Evolutionary conservation across 495 filamentous ascomycete species (phyloP), one percentile per base, ranked within the genome.

Genomic region (Penicillium subrubescens): DNA sequence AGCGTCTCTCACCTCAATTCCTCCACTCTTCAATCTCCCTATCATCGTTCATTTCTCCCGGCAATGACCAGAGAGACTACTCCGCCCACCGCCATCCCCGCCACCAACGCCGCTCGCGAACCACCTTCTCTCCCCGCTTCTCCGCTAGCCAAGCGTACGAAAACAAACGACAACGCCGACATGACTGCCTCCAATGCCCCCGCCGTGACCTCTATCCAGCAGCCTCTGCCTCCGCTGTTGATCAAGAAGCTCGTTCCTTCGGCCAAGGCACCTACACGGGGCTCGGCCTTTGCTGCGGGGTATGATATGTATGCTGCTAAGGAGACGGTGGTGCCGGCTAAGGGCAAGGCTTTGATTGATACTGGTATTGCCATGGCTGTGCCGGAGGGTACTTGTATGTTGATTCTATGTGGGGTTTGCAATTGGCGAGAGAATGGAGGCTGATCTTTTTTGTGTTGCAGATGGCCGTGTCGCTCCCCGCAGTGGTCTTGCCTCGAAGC

Each of bases 391-490:
- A 96, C 92, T 14, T 97, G 92, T 96, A 83, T 37, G 88, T 82
- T 61, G 31, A 23, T 1, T 11, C 2, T 8, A 4, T 34, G 25
- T 52, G 59, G 39, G 57, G 4, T 17, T 3, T 46, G 50, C 4
- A 31, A 43, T n/a, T 41, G 48, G 2, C 12, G 3, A 1, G 8
- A 37, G 56, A 34, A 5, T 33, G 23, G 43, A 54, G 21, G 57
- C 58, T 65, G 60, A 66, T 61, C 21, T 17, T 51, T 51, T 56
- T 59, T 21, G 23, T 39, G 27, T 65, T 37, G 53, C 33, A 93
- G 93, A 99, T 77, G 95, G 94, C 62, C 89, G 95, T 41, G 85
- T 99, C 55, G 95, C 95, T 14, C 95, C 95, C 33, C 89, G 95
- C 56, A 94, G 90, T 53, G 95, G 95, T 41, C 89, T 99, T 60